Base-by-base conservation (phyloP, 306 rosid genomes). In the Crataegus laevigata region DNA sequence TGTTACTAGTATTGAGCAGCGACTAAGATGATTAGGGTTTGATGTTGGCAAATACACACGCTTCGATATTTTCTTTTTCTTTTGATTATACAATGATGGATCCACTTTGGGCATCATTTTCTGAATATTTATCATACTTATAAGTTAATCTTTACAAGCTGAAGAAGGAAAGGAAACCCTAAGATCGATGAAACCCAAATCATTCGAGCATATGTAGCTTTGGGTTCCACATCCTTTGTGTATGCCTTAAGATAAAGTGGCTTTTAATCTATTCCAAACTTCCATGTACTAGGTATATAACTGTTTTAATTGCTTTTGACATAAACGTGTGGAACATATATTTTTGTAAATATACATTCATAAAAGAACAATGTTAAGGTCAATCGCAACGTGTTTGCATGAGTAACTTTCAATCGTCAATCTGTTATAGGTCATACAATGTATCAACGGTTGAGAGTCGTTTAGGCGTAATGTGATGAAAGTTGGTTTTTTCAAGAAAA, bases 51-150 rank as follows among this genome's bases (percentile, higher is more conserved):
- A 43, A 61, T 43, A 61, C 77, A 61, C 60, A 73, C 60, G 77
- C 57, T 42, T 42, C 61, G 24, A 17, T 40, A n/a, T 80, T 72
- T 66, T 66, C 71, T 79, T 68, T 76, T 71, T 73, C 69, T 51
- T 74, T n/a, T 24, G 11, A 55, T 19, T 38, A 47, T 82, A 61
- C 67, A 69, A 73, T 83, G 82, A 63, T 66, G 82, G 86, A 76
- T 79, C 76, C 81, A 76, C 78, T 30, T 68, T 69, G 74, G 17
- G 73, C 88, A 82, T 85, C 67, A 86, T 84, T 84, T 85, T 84
- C 45, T 81, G 85, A 87, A 94, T 90, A 87, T 90, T 92, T 94
- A 96, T 90, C 96, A 92, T 89, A 82, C 97, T 85, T 92, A 77
- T 90, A 85, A 90, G 96, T 84, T 86, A 94, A 96, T 89, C 90